Evolutionary conservation across 306 rosid genomes (phyloP), one percentile per base, ranked within the genome.

Genomic region (Citrullus colocynthis): DNA sequence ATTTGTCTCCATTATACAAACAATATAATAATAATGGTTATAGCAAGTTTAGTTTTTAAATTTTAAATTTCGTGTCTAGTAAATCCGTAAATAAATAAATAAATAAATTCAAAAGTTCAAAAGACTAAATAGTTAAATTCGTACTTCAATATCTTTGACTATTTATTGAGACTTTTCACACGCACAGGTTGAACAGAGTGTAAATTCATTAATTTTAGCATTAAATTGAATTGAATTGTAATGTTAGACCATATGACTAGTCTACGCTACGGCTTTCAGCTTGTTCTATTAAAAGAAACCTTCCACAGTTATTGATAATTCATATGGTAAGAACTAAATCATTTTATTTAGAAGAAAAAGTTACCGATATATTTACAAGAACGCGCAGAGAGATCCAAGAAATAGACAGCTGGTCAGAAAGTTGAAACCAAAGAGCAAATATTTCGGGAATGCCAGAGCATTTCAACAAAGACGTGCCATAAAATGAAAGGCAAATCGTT

Each of bases 401-500:
- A 74, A 74, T 74, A 52, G 78, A 74, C 78, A 51, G 78, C 32
- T 74, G 21, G 34, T 74, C 18, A 30, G 42, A 32, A 51, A 54
- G 42, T 11, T 74, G 62, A 32, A 74, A 74, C 62, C 77, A 73
- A 17, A 71, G 34, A 9, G 44, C 42, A 72, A 72, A 51, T 73
- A 49, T 32, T 73, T 74, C 48, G 77, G 62, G 62, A 2, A 32
- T 49, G 61, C 62, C 77, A 74, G 77, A 30, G 15, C 61, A 52
- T 32, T 52, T 52, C 2, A 74, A 52, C 77, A 32, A 51, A 74
- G 77, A 74, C 62, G 30, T 74, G 62, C 24, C 48, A 32, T 32
- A 74, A 52, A 74, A 52, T 74, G 30, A 74, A 74, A 51, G 36
- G 78, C 17, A 74, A 14, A 15, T 9, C 18, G 15, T 17, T 48